phyloP scores from a whole-genome alignment of 2,329 filamentous ascomycete genomes.

The Coniella vitis region DNA sequence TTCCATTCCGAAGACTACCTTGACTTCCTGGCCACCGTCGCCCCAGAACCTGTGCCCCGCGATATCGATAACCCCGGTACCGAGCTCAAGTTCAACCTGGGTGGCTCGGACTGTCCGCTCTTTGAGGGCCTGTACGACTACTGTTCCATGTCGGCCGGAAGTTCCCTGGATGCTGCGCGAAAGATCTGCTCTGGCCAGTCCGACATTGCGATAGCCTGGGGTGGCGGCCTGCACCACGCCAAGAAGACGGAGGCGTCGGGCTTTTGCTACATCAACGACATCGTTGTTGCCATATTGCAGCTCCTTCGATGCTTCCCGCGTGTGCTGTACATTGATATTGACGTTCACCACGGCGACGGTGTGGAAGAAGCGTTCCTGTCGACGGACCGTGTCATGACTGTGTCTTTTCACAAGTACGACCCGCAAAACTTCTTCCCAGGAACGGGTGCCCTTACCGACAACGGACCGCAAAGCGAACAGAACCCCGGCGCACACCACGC shows the following conservation, averaged over 20 bases:
- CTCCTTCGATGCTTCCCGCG: slow-evolving; percentile 74
- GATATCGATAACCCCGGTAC: slow-evolving; percentile 60
- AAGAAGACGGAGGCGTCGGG: slow-evolving; percentile 91
- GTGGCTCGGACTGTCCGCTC: slow-evolving; percentile 87
- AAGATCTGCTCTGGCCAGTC: slow-evolving; percentile 82
- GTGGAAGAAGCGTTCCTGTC: slow-evolving; percentile 90
- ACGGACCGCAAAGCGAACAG: slow-evolving; percentile 72
- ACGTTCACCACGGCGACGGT: slow-evolving; percentile 86
- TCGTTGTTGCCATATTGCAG: slow-evolving; percentile 87
- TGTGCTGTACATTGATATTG: slow-evolving; percentile 91
- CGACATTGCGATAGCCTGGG: slow-evolving; percentile 97
- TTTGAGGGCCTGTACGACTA: slow-evolving; percentile 96
- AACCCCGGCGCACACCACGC: slow-evolving; percentile 86
- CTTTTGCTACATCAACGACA: slow-evolving; percentile 99
- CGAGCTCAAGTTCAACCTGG: slow-evolving; percentile 73
- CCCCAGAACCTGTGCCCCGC: slow-evolving; percentile 55
- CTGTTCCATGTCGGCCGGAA: slow-evolving; percentile 87
- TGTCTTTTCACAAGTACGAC: slow-evolving; percentile 73
- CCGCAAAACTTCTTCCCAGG: slow-evolving; percentile 79
- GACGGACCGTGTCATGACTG: slow-evolving; percentile 70
- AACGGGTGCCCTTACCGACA: slow-evolving; percentile 80
- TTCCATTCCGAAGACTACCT: slow-evolving; percentile 90
- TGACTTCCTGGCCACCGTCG: slow-evolving; percentile 72
- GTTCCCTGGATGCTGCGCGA: slow-evolving; percentile 81
- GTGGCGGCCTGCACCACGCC: slow-evolving; percentile 90